Conservation (phyloP, 2,329 filamentous ascomycete species). For the Camillea tinctor region DNA sequence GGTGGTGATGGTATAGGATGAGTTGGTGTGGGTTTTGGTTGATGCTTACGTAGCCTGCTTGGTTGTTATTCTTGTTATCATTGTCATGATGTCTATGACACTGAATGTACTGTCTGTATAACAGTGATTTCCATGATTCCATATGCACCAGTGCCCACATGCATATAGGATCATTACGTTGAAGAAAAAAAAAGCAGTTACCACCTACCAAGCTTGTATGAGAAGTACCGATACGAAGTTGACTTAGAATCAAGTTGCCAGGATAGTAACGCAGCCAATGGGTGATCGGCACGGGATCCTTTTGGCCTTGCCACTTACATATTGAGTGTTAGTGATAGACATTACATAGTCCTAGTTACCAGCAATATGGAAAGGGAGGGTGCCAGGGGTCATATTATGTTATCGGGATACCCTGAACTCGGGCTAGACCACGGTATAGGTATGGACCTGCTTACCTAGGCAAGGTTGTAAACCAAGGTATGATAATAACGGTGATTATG, state of each 20-base stretch:
- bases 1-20: not conserved
- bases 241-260: not conserved
- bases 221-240: not conserved
- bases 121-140: not conserved
- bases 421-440: not conserved
- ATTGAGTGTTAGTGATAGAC: not conserved
- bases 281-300: not conserved
- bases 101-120: not conserved
- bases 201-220: not conserved
- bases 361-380: not conserved
- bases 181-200: not conserved
- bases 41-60: not conserved
- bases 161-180: not conserved
- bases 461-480: not conserved
- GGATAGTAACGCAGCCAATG: constrained; percentile 1
- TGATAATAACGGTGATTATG: too few relatives aligned
- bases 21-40: not conserved
- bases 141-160: not conserved
- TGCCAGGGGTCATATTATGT: not conserved
- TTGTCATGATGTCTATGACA: not conserved
- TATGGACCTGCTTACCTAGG: not conserved
- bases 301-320: not conserved
- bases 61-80: not conserved
- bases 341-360: not conserved
- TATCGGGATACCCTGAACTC: not conserved